phyloP scores from a whole-genome alignment of 2,329 filamentous ascomycete species.

The Fusarium citri region DNA sequence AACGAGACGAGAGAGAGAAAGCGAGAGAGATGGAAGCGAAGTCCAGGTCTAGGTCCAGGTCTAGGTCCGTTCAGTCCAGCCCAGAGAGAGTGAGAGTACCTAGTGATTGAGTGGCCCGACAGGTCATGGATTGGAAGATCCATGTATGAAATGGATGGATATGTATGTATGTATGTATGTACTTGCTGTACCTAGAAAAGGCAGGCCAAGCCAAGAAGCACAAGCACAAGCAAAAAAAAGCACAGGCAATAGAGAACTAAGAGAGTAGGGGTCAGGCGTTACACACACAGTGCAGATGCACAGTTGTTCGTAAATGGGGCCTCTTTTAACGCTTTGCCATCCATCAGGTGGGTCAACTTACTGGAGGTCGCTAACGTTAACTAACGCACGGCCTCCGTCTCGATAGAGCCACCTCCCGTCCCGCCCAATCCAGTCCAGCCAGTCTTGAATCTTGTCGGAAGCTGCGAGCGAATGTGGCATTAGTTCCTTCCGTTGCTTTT shows the following conservation, averaged over 20 bases:
- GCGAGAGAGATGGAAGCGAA: slow-evolving; percentile 34
- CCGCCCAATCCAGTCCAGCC: not conserved
- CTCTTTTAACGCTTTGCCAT: slow-evolving; percentile 7
- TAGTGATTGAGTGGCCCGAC: slow-evolving; percentile 17
- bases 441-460: slow-evolving; percentile 5
- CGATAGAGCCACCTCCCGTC: slow-evolving; percentile 17
- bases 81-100: slow-evolving; percentile 2
- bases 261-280: slow-evolving; percentile 30
- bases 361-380: slow-evolving; percentile 15
- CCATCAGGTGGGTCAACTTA: not conserved
- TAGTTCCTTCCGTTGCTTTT: slow-evolving; percentile 10
- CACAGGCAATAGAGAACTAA: slow-evolving; percentile 7
- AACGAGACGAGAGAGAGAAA: slow-evolving; percentile 33
- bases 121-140: slow-evolving; percentile 29
- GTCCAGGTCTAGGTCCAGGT: slow-evolving; percentile 6
- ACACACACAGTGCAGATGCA: slow-evolving; percentile 39
- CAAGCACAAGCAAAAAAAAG: slow-evolving; percentile 5
- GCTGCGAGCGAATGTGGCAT: slow-evolving; percentile 26
- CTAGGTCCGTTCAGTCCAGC: slow-evolving; percentile 2
- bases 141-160: slow-evolving; percentile 3
- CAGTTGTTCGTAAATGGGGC: slow-evolving; percentile 19
- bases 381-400: slow-evolving; percentile 41
- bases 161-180: not conserved
- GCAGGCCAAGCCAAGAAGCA: slow-evolving; percentile 22
- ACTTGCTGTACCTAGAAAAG: slow-evolving; percentile 1